Base-by-base conservation (phyloP, 2,329 filamentous ascomycete species). In the Claviceps paspali region DNA sequence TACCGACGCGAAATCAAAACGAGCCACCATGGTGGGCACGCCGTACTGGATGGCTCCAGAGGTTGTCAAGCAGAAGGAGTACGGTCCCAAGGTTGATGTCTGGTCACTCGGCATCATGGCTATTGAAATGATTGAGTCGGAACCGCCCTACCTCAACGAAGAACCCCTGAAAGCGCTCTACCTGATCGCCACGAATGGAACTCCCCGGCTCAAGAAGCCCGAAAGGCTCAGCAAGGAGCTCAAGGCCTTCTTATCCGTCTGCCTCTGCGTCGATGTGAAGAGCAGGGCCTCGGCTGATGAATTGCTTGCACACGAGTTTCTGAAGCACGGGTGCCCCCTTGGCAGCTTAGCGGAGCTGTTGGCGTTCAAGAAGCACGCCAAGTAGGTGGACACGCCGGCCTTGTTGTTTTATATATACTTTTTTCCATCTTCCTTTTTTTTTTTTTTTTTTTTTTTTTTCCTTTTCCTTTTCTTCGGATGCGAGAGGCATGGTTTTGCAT, bases 41-140 rank as follows among this genome's bases (percentile, higher is more conserved):
- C 91, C 91, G 12, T 98, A 96, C 69, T 98, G 91, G 91, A 98
- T 98, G 91, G 91, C 91, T 7, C 91, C 91, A 27, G 91, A 98
- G 61, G 91, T 98, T 31, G 91, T 98, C 56, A 96, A 96, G 66
- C 91, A 96, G 59, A 96, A 96, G 66, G 88, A 95, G 60, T 98
- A 98, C 53, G 91, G 88, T 28, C 82, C 83, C 54, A 96, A 96
- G 68, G 91, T 96, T 44, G 91, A 98, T 55, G 94, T 96, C 54
- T 98, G 91, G 91, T 95, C 87, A 22, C 67, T 98, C 43, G 91
- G 91, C 53, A 98, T 98, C 63, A 98, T 96, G 91, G 88, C 91
- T 18, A 96, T 98, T 52, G 91, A 98, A 62, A 95, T 98, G 91
- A 96, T 96, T 53, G 91, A 98, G 58, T 93, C 85, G 14, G 91